Evolutionary conservation across 768 basidiomycete species (phyloP).

Genomic region (Pisolithus orientalis): DNA sequence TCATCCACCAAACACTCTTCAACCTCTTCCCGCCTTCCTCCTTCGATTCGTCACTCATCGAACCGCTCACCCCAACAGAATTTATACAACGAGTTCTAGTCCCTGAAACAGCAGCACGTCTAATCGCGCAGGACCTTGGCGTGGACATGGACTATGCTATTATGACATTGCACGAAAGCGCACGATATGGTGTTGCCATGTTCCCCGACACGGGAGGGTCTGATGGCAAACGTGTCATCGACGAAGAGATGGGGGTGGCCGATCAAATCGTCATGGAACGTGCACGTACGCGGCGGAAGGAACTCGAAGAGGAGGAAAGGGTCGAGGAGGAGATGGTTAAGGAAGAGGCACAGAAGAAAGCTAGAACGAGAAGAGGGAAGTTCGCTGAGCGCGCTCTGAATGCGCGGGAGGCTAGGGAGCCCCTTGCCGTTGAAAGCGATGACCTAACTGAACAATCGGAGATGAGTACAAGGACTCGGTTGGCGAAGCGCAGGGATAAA

Average conservation of each 20-base stretch:
- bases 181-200: slow-evolving; percentile 79
- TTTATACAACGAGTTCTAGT: slow-evolving; percentile 84
- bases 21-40: slow-evolving; percentile 63
- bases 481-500: background rate
- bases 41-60: slow-evolving; percentile 46
- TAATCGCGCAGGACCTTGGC: slow-evolving; percentile 75
- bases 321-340: slow-evolving; percentile 16
- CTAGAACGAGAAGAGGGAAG: slow-evolving; percentile 22
- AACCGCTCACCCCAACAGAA: slow-evolving; percentile 65
- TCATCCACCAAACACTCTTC: slow-evolving; percentile 73
- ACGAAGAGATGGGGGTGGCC: slow-evolving; percentile 25
- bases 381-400: background rate
- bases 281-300: slow-evolving; percentile 33
- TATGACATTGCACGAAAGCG: slow-evolving; percentile 63
- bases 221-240: slow-evolving; percentile 23
- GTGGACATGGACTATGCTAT: slow-evolving; percentile 45
- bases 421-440: background rate
- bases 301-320: slow-evolving; percentile 37
- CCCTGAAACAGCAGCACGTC: slow-evolving; percentile 74
- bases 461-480: background rate
- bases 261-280: slow-evolving; percentile 41
- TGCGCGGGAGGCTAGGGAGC: background rate
- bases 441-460: background rate
- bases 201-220: slow-evolving; percentile 52
- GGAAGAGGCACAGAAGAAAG: slow-evolving; percentile 28